Evolutionary conservation across 345 rosid genomes (phyloP).

Genomic region (Cardamine chenopodiifolia): DNA sequence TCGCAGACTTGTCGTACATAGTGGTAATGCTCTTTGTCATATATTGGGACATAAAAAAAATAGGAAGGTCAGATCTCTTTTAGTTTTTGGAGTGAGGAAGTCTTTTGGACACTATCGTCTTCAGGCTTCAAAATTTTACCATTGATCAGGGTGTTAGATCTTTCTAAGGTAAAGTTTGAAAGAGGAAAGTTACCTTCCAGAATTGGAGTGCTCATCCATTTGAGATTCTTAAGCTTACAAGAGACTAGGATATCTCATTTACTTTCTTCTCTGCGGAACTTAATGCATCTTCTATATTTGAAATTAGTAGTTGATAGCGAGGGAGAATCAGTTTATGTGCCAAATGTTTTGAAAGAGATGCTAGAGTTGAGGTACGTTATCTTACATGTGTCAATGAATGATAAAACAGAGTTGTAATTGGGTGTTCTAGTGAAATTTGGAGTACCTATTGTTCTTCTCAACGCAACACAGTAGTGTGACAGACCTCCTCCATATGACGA

Average conservation of each 20-base stretch:
- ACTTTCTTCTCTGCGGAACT: not conserved
- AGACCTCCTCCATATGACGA: not conserved
- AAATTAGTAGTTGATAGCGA: not conserved
- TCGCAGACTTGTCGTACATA: not conserved
- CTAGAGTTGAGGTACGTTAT: not conserved
- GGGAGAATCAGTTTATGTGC: not conserved
- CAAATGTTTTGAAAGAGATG: not conserved
- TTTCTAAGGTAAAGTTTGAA: not conserved
- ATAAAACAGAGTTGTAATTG: not conserved
- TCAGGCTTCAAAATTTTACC: not conserved
- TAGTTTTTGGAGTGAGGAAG: not conserved
- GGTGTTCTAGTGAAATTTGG: slow-evolving; percentile 10
- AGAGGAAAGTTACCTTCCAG: slow-evolving; percentile 31
- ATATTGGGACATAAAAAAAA: not conserved
- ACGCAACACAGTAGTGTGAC: no score
- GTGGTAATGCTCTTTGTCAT: not conserved
- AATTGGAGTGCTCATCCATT: slow-evolving; percentile 43
- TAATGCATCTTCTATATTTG: not conserved
- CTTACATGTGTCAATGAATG: not conserved
- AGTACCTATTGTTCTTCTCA: not conserved
- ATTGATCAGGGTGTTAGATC: not conserved
- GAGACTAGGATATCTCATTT: not conserved
- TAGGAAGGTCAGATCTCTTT: not conserved
- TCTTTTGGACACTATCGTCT: not conserved
- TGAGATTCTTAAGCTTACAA: not conserved